Evolutionary conservation across 1,284 basidiomycete species (phyloP), one percentile per base, ranked within the genome.

Genomic region (Ceratobasidium sp.): DNA sequence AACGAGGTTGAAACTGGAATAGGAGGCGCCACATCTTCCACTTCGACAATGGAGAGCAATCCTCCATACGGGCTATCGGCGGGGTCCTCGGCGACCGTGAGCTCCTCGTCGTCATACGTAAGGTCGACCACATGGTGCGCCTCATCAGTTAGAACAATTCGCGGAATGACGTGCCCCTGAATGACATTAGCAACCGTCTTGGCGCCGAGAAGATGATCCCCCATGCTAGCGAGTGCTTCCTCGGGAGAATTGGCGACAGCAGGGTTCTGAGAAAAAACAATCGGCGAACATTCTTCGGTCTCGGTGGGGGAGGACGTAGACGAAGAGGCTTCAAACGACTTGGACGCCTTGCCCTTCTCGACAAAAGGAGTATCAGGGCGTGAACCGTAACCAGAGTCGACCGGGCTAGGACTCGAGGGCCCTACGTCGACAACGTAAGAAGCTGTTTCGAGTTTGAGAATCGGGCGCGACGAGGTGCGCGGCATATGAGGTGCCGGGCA

Each of bases 311-410:
- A 41, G 4, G 36, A 41, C 11, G 36, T 41, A 45, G 60, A 63
- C 60, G 41, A 63, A 41, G 36, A 14, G 19, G 53, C 51, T 27
- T 54, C 65, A 36, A 57, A 19, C 7, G 41, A 3, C 41, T 44
- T 45, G 41, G 27, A 27, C 11, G 14, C 54, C 19, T 7, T 17
- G 33, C 48, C 44, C 15, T 50, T 60, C 4, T 71, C 67, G 22
- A 50, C 19, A 22, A 59, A 59, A 33, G 67, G 67, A 15, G 67
- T 71, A 11, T 59, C 56, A 24, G 67, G 67, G 41, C 67, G 67
- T 1, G 67, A 71, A 22, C 53, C 67, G 48, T 71, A 71, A 22
- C 54, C 67, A 22, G 67, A 71, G 56, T 71, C 67, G 29, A 71
- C 67, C 17, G 67, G 67, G 44, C 67, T 71, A 9, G 67, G 67